Base-by-base conservation (phyloP, 495 filamentous ascomycete species). In the Penicillium argentinense region DNA sequence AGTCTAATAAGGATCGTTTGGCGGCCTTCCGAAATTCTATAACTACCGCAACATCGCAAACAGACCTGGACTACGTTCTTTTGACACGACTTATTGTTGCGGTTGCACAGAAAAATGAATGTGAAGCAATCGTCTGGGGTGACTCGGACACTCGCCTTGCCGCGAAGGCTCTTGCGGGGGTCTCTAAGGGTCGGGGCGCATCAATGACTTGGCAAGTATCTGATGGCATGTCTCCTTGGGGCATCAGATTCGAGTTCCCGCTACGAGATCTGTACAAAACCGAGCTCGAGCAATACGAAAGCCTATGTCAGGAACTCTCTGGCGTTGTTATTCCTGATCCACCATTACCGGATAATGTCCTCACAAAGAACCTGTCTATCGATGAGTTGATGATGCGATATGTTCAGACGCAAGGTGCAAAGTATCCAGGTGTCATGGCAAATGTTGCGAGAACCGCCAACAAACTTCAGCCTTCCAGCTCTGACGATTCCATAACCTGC, bases 371-470 rank as follows among this genome's bases (percentile, higher is more conserved):
- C 51, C 77, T 87, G 14, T 95, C 88, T 9, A 96, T 98, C 53
- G 92, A 97, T 56, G 84, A 88, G 48, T 78, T 98, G 36, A 90
- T 98, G 84, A 67, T 73, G 36, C 83, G 91, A 32, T 98, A 96
- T 59, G 93, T 98, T 56, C 76, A 79, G 39, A 88, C 84, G 5
- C 90, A 95, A 18, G 95, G 97, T 62, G 78, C 80, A 45, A 88
- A 85, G 38, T 97, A 92, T 63, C 91, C 91, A 8, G 88, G 85
- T 43, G 88, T 97, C 19, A 93, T 98, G 51, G 83, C 89, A 12
- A 98, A 98, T 59, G 93, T 97, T 8, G 89, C 96, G 4, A 79
- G 87, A 47, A 98, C 91, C 22, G 84, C 85, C 8, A 83, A 84
- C 46, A 95, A 91, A 68, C 75, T 97, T 23, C 60, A 80, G 27